Percentiles rank a stretch among this genome's conserved stretches.
Evolutionary conservation across 2,329 filamentous ascomycete species (phyloP).

Genomic region (Cadophora sp.): DNA sequence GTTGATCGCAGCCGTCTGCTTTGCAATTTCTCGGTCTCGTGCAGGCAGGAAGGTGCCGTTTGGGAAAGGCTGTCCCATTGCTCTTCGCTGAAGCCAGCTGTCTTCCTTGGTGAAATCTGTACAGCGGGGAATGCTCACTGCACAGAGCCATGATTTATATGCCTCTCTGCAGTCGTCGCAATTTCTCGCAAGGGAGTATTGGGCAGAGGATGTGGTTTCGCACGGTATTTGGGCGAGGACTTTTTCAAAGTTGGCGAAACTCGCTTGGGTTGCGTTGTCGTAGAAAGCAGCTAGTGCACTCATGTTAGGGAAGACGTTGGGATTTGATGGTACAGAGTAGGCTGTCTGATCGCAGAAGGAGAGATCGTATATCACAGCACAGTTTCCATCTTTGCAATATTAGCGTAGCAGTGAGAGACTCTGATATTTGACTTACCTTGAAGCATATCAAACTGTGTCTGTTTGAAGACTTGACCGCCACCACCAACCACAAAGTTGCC

Average conservation of each 20-base stretch:
- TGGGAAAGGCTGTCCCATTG: conserved; percentile 72
- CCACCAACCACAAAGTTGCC: conserved; percentile 65
- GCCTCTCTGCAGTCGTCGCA: conserved; percentile 79
- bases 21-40: conserved; percentile 41
- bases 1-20: conserved; percentile 47
- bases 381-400: conserved; percentile 69
- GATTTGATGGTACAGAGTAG: conserved; percentile 88
- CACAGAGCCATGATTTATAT: conserved; percentile 96
- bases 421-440: conserved; percentile 59
- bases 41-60: conserved; percentile 65
- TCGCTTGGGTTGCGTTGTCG: conserved; percentile 72
- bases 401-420: conserved; percentile 18
- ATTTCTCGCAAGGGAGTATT: conserved; percentile 80
- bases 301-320: conserved; percentile 63
- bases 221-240: conserved; percentile 86
- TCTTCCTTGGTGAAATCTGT: conserved; percentile 74
- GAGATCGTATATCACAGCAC: conserved; percentile 85
- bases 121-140: conserved; percentile 90
- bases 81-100: conserved; percentile 65
- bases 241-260: conserved; percentile 81
- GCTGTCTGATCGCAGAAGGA: conserved; percentile 87
- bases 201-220: conserved; percentile 73
- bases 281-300: conserved; percentile 73
- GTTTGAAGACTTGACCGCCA: conserved; percentile 77
- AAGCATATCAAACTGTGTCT: conserved; percentile 80